Evolutionary conservation across 306 rosid genomes (phyloP), one percentile per base, ranked within the genome.

Genomic region (Quercus variabilis): DNA sequence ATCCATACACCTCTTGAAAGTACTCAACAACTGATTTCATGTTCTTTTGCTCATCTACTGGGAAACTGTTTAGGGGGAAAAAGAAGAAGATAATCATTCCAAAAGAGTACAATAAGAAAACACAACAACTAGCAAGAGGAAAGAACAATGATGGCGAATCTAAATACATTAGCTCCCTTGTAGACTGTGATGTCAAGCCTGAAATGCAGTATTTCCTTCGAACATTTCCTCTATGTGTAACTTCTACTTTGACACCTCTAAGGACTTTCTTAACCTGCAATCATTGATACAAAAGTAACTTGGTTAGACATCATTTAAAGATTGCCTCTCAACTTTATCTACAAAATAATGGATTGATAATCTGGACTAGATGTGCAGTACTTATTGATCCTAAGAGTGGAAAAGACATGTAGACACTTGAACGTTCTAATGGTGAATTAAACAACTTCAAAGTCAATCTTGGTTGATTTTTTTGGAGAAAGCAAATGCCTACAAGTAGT

Each of bases 201-300:
- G 30, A 28, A 28, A 28, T 28, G 30, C 3, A 0, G 30, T 28
- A 28, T 28, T 28, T 28, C 30, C 30, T 28, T 28, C 3, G 3
- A 28, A 28, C 30, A 78, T 81, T 81, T 78, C 83, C 83, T 78
- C 88, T 85, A 20, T 86, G 89, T 71, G 89, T 86, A 58, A 83
- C 83, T 78, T 86, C 89, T 26, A 86, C 83, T 78, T 86, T 83
- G 20, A 86, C 89, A 19, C 89, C 89, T 83, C 89, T 75, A 20
- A 86, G 65, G 35, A 87, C 85, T 79, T 86, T 86, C 70, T 86
- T 85, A 19, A 86, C 75, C 87, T 86, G 83, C 79, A 74, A 31
- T 67, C 52, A 57, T 19, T 73, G 55, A 56, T 60, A 59, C 73
- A 80, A 52, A 58, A 11, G 38, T 54, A 21, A 14, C 52, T 57